Evolutionary conservation across 179 eudicot species (phyloP), one percentile per base, ranked within the genome.

Genomic region (Pouteria campechiana): DNA sequence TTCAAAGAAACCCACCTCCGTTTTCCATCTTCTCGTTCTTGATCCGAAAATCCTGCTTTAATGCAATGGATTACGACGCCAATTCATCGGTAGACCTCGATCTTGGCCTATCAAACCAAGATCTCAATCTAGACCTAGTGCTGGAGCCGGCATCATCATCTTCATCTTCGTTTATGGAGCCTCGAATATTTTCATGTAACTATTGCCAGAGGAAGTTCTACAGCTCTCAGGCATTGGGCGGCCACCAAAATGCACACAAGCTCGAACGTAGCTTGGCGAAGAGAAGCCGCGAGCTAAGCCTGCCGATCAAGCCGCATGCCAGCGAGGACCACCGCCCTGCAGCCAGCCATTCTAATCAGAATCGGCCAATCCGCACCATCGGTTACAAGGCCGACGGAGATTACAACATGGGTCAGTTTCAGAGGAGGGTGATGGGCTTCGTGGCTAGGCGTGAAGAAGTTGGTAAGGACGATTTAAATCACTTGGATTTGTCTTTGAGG

Each of bases 171-270:
- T 57, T 50, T 2, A 18, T 20, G 1, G 64, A 69, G 25, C 63
- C 35, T 3, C 45, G 72, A 7, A 60, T 77, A 12, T 77, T 73
- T 35, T 64, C 84, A 1, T 77, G 81, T 57, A 69, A 67, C 44
- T 77, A 59, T 30, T 77, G 84, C 56, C 48, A 61, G 19, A 73
- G 77, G 18, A 77, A 70, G 45, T 77, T 77, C 36, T 60, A 42
- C 12, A 77, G 72, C 29, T 77, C 80, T 4, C 84, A 77, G 49
- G 84, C 84, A 5, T 73, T 77, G 6, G 81, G 81, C 7, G 84
- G 84, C 2, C 84, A 77, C 57, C 84, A 77, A 46, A 77, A 77
- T 42, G 84, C 84, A 7, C 84, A 77, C 51, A 77, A 74, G 49
- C 68, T 74, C 4, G 80, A 77, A 47, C 57, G 84, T 40, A 70